Base-by-base conservation (phyloP, 441 rosid genomes). In the Biscutella laevigata region DNA sequence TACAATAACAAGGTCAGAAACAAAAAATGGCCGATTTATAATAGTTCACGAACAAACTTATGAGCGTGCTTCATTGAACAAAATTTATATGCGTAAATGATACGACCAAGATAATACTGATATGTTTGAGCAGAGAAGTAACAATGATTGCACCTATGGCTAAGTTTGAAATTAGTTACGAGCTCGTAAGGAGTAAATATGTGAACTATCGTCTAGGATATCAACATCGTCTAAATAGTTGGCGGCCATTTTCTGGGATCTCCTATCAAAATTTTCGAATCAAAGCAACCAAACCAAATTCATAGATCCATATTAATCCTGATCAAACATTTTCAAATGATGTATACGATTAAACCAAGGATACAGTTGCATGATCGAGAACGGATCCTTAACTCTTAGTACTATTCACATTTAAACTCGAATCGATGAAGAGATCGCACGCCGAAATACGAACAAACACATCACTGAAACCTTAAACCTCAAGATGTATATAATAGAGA, bases 271-370 rank as follows among this genome's bases (percentile, higher is more conserved):
- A 54, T 36, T 26, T 20, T 57, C 42, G 11, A 43, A 28, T 43
- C 20, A 25, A 10, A 2, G 16, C 22, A 3, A 7, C 47, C 7
- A 58, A 2, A 36, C 30, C 5, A 25, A 29, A 59, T 4, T 24
- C 59, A 25, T 42, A 62, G 81, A 78, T 78, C 77, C 71, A 51
- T 33, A 2, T 27, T 4, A 28, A 35, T 42, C 35, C 21, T 4
- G 30, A 58, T 11, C 42, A 44, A 36, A 22, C 54, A 37, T 43
- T 27, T 58, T 1, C 5, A 15, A 27, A 14, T 21, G 15, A 12
- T 42, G 7, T 34, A 35, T 36, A 59, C 37, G 49, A 58, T 28
- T 26, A 28, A 42, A 49, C 9, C 33, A 16, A 37, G 3, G 19
- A 32, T 3, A 41, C 5, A 53, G 4, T 35, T 36, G 42, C 40